Evolutionary conservation across 1,284 basidiomycete genomes (phyloP).

Genomic region (Pseudozyma pruni): DNA sequence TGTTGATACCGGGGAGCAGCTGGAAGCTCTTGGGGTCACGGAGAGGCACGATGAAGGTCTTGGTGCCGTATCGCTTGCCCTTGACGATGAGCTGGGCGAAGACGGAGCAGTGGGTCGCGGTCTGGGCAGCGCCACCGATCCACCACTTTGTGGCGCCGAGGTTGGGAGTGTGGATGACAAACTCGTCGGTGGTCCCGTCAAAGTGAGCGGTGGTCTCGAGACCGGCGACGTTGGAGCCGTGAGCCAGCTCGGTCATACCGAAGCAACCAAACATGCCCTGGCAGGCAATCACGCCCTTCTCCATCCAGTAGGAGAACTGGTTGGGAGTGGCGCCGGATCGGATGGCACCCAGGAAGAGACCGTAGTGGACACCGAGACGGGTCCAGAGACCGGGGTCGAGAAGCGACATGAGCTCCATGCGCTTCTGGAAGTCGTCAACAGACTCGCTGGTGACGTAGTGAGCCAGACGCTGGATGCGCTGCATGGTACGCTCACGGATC

Average conservation of each 20-base stretch:
- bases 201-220: slow-evolving; percentile 74
- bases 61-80: slow-evolving; percentile 72
- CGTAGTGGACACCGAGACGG: slow-evolving; percentile 72
- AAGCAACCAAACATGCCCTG: slow-evolving; percentile 74
- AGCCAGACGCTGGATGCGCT: slow-evolving; percentile 57
- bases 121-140: slow-evolving; percentile 73
- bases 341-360: slow-evolving; percentile 71
- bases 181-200: slow-evolving; percentile 72
- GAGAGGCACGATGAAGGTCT: slow-evolving; percentile 73
- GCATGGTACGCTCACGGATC: slow-evolving; percentile 68
- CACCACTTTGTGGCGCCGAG: slow-evolving; percentile 68
- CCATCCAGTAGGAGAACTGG: slow-evolving; percentile 72
- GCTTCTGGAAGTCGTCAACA: slow-evolving; percentile 70
- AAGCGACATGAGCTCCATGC: slow-evolving; percentile 71
- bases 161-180: slow-evolving; percentile 72
- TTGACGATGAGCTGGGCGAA: slow-evolving; percentile 73
- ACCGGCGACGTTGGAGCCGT: slow-evolving; percentile 73
- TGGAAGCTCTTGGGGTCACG: slow-evolving; percentile 71
- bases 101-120: slow-evolving; percentile 73
- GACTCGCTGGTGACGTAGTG: slow-evolving; percentile 64
- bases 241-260: slow-evolving; percentile 72
- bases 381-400: slow-evolving; percentile 73
- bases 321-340: slow-evolving; percentile 63
- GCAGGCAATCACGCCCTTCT: slow-evolving; percentile 71
- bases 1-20: slow-evolving; percentile 71